Percentiles rank a stretch among this genome's conserved stretches.
Conservation (phyloP, 495 filamentous ascomycete species). For the Apiosordaria backusii region DNA sequence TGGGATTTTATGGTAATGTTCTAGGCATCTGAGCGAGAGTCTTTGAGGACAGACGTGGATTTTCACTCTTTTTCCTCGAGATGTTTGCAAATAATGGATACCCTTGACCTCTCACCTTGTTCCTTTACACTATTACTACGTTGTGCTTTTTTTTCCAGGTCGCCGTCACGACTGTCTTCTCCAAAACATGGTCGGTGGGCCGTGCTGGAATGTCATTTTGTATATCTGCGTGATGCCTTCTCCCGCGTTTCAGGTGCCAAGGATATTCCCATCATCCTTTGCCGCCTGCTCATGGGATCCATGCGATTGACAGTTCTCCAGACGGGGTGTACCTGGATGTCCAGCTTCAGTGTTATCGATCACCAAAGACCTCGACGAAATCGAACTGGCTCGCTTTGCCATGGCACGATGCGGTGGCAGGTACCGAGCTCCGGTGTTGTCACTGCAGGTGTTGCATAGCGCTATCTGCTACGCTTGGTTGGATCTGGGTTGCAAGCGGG, state of each 20-base stretch:
- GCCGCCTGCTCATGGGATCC: not conserved
- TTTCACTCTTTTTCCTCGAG: not conserved
- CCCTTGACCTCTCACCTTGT: not conserved
- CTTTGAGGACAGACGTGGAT: not conserved
- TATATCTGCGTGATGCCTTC: not conserved
- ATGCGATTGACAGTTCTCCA: not conserved
- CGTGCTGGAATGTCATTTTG: not conserved
- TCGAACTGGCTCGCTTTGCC: not conserved
- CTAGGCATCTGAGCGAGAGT: not conserved
- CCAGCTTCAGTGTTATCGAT: not conserved
- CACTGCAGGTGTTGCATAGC: not conserved
- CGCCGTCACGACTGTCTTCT: not conserved
- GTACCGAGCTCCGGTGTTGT: not conserved
- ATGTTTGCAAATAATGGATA: not conserved
- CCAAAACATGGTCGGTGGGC: not conserved
- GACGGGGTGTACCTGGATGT: not conserved
- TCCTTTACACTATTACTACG: not conserved
- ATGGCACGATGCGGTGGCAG: not conserved
- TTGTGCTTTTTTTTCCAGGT: not conserved
- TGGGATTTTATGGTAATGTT: not conserved
- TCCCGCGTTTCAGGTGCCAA: not conserved
- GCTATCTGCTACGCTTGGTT: not conserved
- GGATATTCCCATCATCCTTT: not conserved
- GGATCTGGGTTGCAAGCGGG: not conserved
- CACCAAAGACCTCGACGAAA: not conserved